Evolutionary conservation across 805 yeast species (phyloP), one percentile per base, ranked within the genome.

Genomic region (Starmerella stigmatis): DNA sequence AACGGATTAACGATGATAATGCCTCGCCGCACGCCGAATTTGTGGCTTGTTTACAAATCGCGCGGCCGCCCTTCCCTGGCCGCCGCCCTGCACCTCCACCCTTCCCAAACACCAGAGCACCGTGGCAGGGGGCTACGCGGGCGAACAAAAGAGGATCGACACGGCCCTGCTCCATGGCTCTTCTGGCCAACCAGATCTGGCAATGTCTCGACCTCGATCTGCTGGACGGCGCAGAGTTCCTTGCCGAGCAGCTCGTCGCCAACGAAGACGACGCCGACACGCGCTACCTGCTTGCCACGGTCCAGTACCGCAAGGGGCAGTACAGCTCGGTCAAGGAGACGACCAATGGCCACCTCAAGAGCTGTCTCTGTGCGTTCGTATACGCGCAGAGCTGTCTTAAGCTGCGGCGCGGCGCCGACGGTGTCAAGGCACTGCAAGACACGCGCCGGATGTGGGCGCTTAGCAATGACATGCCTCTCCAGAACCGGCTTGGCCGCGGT

Each of bases 241-340:
- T 89, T 4, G 76, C 86, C 15, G 97, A 92, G 60, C 69, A 94
- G 52, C 67, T 86, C 19, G 63, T 81, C 27, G 85, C 94, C 2
- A 73, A 75, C 41, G 71, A 71, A 38, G 67, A 69, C 30, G 72
- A 75, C 50, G 60, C 72, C 5, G 84, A 79, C 44, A 73, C 88
- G 9, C 59, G 74, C 4, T 82, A 85, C 60, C 65, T 86, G 31
- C 78, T 82, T 58, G 85, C 83, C 13, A 64, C 82, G 30, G 78
- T 82, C 1, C 68, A 82, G 44, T 77, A 64, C 56, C 75, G 78
- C 46, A 74, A 71, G 49, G 68, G 69, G 13, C 73, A 79, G 53
- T 76, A 64, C 62, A 86, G 85, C 1, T 44, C 59, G 32, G 78
- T 71, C 54, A 32, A 29, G 16, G 28, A 21, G 11, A 36, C 47